Evolutionary conservation across 1,284 basidiomycete genomes (phyloP).

Genomic region (Polyporus tsugae): DNA sequence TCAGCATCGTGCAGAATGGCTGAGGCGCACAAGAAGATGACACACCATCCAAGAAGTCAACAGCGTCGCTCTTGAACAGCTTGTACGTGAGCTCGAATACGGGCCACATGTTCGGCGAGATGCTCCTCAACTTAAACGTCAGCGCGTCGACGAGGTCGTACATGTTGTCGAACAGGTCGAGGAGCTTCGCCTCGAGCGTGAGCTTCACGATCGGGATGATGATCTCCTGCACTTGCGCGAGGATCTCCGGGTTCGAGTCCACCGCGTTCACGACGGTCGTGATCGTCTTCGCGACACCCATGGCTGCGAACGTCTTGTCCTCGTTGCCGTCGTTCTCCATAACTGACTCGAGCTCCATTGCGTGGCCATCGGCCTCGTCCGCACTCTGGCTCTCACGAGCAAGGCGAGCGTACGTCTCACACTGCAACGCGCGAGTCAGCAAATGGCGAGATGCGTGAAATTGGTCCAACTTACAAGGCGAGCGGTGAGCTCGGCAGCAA

Average conservation of each 20-base stretch:
- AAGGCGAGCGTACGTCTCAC: constrained; percentile 84
- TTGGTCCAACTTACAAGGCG: constrained; percentile 68
- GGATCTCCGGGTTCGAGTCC: constrained; percentile 78
- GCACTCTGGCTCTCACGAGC: constrained; percentile 70
- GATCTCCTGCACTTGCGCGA: constrained; percentile 84
- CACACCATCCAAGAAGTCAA: constrained; percentile 87
- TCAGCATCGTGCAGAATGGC: not conserved
- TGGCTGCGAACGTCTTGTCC: constrained; percentile 86
- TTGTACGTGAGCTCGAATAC: constrained; percentile 86
- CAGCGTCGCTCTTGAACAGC: constrained; percentile 85
- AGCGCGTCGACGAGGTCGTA: constrained; percentile 88
- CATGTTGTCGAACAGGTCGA: constrained; percentile 90
- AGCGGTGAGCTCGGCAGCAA: constrained; percentile 83
- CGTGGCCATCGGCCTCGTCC: constrained; percentile 56
- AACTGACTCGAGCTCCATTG: constrained; percentile 58
- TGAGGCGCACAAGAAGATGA: not conserved
- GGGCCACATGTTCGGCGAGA: constrained; percentile 88
- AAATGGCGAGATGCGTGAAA: not conserved
- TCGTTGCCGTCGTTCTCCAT: constrained; percentile 67
- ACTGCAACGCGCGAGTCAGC: constrained; percentile 49
- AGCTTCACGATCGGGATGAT: constrained; percentile 82
- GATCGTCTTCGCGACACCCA: constrained; percentile 87
- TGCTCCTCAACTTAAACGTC: constrained; percentile 83
- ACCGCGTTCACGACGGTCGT: constrained; percentile 77
- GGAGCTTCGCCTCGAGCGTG: constrained; percentile 78